phyloP scores from a whole-genome alignment of 768 basidiomycete species.

The Termitomyces sp. region DNA sequence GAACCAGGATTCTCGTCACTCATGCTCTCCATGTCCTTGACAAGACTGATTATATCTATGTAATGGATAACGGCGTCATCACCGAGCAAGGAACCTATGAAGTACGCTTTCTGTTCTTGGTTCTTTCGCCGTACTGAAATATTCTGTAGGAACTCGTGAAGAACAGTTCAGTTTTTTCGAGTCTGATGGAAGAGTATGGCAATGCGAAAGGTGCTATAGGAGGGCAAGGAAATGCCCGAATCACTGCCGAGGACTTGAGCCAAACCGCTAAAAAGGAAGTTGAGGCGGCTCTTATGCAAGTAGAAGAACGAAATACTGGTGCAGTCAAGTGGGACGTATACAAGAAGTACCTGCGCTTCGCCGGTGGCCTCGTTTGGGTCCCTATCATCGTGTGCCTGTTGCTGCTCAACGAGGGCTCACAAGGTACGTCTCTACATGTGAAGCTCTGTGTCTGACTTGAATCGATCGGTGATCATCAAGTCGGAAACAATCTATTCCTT shows the following conservation, averaged over 20 bases:
- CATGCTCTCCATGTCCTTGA: constrained; percentile 58
- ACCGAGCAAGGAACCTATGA: constrained; percentile 60
- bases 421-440: constrained; percentile 31
- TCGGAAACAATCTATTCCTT: constrained; percentile 64
- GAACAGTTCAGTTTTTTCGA: constrained; percentile 40
- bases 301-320: constrained; percentile 56
- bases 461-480: constrained; percentile 25
- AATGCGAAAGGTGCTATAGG: constrained; percentile 31
- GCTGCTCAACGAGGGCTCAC: constrained; percentile 42
- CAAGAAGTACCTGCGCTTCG: constrained; percentile 40
- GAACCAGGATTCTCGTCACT: constrained; percentile 61
- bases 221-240: constrained; percentile 7
- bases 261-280: constrained; percentile 23
- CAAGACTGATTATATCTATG: constrained; percentile 59
- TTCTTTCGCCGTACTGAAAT: background rate
- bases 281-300: constrained; percentile 39
- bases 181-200: constrained; percentile 56
- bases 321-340: constrained; percentile 50
- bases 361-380: constrained; percentile 47
- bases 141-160: constrained; percentile 39
- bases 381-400: constrained; percentile 44
- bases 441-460: background rate
- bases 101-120: constrained; percentile 24
- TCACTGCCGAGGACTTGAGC: background rate
- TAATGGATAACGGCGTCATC: constrained; percentile 57